Evolutionary conservation across 1,284 basidiomycete species (phyloP), one percentile per base, ranked within the genome.

Genomic region (Ustilago loliicola): DNA sequence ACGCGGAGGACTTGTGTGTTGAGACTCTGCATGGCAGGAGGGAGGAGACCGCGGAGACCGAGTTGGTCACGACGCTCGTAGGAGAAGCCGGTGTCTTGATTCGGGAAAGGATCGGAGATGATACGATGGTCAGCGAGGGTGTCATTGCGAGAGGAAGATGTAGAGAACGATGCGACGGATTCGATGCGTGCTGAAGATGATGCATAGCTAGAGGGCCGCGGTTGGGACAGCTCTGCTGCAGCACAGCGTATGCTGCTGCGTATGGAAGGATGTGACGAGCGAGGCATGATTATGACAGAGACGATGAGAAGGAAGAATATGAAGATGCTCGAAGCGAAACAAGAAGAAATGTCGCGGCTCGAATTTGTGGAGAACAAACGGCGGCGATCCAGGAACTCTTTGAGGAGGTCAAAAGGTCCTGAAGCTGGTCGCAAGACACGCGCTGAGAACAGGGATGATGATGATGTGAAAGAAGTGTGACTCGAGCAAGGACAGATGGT

Each of bases 41-140:
- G 93, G 2, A 90, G 87, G 29, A 92, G 87, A 32, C 93, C 93
- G 55, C 87, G 89, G 3, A 95, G 88, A 5, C 92, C 92, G 68
- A 94, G 92, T 1, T 88, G 88, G 67, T 90, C 89, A 58, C 93
- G 89, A 85, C 94, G 93, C 25, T 89, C 83, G 10, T 86, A 66
- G 0, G 91, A 90, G 85, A 94, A 95, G 17, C 90, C 93, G 2
- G 91, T 92, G 68, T 81, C 80, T 62, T 74, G 58, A 66, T 76
- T 76, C 5, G 55, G 48, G 36, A 69, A 76, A 15, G 74, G 70
- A 61, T 77, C 64, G 27, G 63, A 62, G 53, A 73, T 66, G 58
- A 69, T 73, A 42, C 63, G 70, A 36, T 66, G 64, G 76, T 78
- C 72, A 78, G 76, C 76, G 38, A 64, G 61, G 2, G 57, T 50